Percentiles rank a stretch among this genome's conserved stretches.
These are phyloP conservation scores for Fusarium sarcochroum DNA, from an alignment of 2,329 filamentous ascomycete species.

Conservation along the genomic window DNA sequence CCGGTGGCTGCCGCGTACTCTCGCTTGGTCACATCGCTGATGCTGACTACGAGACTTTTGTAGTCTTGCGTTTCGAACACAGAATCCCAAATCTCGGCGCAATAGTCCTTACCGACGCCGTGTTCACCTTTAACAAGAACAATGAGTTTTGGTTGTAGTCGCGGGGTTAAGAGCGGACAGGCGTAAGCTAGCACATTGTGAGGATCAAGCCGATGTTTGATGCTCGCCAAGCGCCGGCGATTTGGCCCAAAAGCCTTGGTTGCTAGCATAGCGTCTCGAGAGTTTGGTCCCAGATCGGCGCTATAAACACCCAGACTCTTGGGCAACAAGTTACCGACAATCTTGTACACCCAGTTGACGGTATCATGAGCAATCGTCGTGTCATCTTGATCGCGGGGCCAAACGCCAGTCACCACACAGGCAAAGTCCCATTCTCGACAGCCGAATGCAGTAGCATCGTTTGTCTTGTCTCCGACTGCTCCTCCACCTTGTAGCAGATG, in stretches of 20 bases:
- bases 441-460: conserved; percentile 69
- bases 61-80: conserved; percentile 50
- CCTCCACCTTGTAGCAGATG: conserved; percentile 73
- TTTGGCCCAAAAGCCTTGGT: conserved; percentile 71
- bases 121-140: conserved; percentile 70
- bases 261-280: conserved; percentile 67
- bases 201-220: conserved; percentile 67
- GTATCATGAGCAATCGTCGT: conserved; percentile 56
- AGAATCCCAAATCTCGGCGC: conserved; percentile 66
- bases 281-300: conserved; percentile 74
- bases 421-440: conserved; percentile 75
- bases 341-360: conserved; percentile 69
- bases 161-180: conserved; percentile 64
- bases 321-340: conserved; percentile 63
- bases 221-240: conserved; percentile 59
- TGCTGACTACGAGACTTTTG: conserved; percentile 51
- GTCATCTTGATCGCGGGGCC: conserved; percentile 67
- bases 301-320: conserved; percentile 67
- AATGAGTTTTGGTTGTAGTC: conserved; percentile 61
- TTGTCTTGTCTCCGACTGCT: conserved; percentile 60
- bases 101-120: conserved; percentile 73
- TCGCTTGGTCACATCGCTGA: conserved; percentile 63
- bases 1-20: conserved; percentile 67
- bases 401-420: conserved; percentile 74
- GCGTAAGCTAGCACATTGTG: conserved; percentile 66